Evolutionary conservation across 225 moss, liverwort and hornwort species (phyloP).

Genomic region (Pseudisothecium myosuroides): DNA sequence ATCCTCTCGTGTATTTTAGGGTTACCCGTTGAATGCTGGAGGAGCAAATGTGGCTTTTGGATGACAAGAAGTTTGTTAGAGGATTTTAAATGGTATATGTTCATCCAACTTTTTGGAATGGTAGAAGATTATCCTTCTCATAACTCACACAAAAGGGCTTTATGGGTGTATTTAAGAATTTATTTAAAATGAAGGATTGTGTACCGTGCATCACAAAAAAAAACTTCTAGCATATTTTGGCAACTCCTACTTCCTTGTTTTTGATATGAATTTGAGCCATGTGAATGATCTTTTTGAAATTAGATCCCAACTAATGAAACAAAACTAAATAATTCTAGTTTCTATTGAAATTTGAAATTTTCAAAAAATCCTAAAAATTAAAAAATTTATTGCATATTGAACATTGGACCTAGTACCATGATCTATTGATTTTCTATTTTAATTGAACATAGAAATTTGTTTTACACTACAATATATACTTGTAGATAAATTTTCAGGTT

Average conservation of each 20-base stretch:
- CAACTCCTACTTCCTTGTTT: neutral
- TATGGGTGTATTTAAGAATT: neutral
- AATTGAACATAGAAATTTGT: accelerated
- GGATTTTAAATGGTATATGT: neutral
- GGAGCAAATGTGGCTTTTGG: neutral
- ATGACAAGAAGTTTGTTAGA: neutral
- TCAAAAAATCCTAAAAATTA: too few species aligned
- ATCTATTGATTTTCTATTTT: neutral
- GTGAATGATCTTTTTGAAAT: neutral
- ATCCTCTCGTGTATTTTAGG: accelerated
- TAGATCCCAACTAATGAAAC: neutral
- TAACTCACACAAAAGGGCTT: neutral
- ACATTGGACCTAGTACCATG: accelerated
- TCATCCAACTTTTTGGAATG: neutral
- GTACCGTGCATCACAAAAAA: accelerated
- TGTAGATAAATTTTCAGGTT: accelerated
- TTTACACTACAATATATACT: neutral
- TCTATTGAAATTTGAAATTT: too few species aligned
- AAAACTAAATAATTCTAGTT: too few species aligned
- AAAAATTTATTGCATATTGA: accelerated
- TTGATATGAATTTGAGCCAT: neutral
- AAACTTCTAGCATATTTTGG: too few species aligned
- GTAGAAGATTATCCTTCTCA: neutral
- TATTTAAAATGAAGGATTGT: neutral
- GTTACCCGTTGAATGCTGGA: accelerated